phyloP scores from a whole-genome alignment of 108 stramenopile species.

The Fistulifera solaris region DNA sequence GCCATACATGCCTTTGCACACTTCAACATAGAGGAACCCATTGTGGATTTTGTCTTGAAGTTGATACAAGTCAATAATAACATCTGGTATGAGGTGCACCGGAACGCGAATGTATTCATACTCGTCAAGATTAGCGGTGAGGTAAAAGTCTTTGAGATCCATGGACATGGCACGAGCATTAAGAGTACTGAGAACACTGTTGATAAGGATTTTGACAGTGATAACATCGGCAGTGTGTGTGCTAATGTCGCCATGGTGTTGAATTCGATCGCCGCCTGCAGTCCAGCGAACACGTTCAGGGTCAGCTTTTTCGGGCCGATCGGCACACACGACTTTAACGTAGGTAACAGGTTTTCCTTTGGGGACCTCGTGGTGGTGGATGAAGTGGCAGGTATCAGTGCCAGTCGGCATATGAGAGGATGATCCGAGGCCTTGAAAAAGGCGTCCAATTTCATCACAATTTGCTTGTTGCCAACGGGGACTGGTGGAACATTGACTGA shows the following conservation, averaged over 20 bases:
- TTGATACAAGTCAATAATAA: conserved; percentile 27
- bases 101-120: conserved; percentile 34
- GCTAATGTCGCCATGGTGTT: conserved; percentile 18
- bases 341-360: conserved; percentile 18
- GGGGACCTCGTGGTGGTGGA: conserved; percentile 11
- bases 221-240: conserved; percentile 28
- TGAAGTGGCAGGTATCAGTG: conserved; percentile 13
- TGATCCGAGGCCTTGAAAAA: conserved; percentile 7
- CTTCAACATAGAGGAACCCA: conserved; percentile 10
- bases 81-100: conserved; percentile 22
- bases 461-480: background rate
- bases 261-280: conserved; percentile 23
- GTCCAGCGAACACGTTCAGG: conserved; percentile 21
- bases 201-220: conserved; percentile 34
- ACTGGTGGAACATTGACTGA: background rate
- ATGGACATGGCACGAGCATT: conserved; percentile 12
- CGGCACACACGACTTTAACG: conserved; percentile 15
- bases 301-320: conserved; percentile 23
- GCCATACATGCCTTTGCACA: conserved; percentile 36
- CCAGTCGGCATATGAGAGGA: conserved; percentile 3
- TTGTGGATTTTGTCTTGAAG: conserved; percentile 4
- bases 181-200: conserved; percentile 40
- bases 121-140: conserved; percentile 18
- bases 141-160: conserved; percentile 38
- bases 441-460: conserved; percentile 10